Base-by-base conservation (phyloP, 208 protist genomes). In the Trypanosoma boissoni region DNA sequence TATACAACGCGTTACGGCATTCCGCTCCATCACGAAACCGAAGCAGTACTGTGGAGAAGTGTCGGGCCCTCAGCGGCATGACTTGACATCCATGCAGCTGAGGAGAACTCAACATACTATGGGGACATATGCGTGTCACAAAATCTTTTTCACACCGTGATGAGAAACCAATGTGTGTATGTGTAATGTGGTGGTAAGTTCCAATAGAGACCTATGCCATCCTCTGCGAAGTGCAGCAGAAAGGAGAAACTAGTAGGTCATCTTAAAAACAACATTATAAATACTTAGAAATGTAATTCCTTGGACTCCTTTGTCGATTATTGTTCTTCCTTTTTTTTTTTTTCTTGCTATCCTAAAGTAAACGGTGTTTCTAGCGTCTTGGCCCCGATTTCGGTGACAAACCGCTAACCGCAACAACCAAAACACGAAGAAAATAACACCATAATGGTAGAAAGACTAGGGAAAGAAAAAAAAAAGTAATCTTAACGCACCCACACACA, bases 61-160 rank as follows among this genome's bases (percentile, higher is more conserved):
- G 72, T 90, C 78, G 58, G 86, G 88, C 20, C 42, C 32, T 42
- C 65, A 76, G 16, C 71, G 57, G 42, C 51, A 74, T 16, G 64
- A 18, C 9, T 51, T n/a, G 9, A 81, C 67, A 14, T 31, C 49
- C 21, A 14, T 3, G 50, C 58, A 60, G 26, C 71, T 66, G 27
- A 81, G 44, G 9, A 24, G 41, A 55, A 78, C 75, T 20, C 55
- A 29, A 42, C 78, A 27, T 27, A 16, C 54, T 26, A 52, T 42
- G 0, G 67, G 37, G 52, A 44, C 48, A 48, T 75, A 67, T 81
- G 75, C 41, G 48, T 78, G 42, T 75, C 39, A 42, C n/a, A 69
- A 29, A 21, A 78, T 71, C 31, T 68, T 61, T 29, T 74, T 48
- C 8, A 71, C 55, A 18, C 75, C 68, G 7, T 58, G 37, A n/a